phyloP scores from a whole-genome alignment of 208 protist genomes.

The Acanthamoeba sp. region DNA sequence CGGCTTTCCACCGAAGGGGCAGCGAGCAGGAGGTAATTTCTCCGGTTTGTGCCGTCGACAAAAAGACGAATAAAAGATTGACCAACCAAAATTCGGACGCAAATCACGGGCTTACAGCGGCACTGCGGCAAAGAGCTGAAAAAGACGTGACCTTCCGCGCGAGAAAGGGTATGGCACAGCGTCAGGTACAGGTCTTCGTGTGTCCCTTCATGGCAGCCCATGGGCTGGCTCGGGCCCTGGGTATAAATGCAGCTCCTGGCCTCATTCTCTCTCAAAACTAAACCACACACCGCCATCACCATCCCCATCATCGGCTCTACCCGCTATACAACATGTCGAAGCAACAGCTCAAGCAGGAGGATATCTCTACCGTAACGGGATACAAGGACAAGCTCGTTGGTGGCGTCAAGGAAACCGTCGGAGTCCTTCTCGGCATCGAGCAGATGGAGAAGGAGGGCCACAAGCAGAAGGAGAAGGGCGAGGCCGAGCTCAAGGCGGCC shows the following conservation, averaged over 20 bases:
- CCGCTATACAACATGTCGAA: not conserved
- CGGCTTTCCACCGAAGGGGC: constrained; percentile 12
- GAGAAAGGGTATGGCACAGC: not conserved
- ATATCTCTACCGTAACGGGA: not conserved
- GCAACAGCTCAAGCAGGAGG: not conserved
- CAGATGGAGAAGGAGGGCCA: constrained; percentile 27
- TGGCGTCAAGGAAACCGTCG: constrained; percentile 27
- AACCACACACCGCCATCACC: not conserved
- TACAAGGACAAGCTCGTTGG: constrained; percentile 69
- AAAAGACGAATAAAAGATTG: not conserved
- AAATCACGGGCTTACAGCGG: not conserved
- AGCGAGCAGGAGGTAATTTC: not conserved
- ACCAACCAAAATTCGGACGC: not conserved
- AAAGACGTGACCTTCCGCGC: constrained; percentile 17
- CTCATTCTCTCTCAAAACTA: not conserved
- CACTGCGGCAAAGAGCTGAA: not conserved
- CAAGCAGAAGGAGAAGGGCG: constrained; percentile 52
- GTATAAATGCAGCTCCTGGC: not conserved
- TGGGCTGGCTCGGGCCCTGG: not conserved
- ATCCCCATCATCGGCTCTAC: not conserved
- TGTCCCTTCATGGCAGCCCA: not conserved
- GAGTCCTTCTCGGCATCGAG: not conserved
- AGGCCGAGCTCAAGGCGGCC: constrained; percentile 46
- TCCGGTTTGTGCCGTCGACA: not conserved
- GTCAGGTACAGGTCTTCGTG: not conserved